These are phyloP conservation scores for Cyclotella cryptica DNA, from an alignment of 108 stramenopile species.

Conservation along the genomic window DNA sequence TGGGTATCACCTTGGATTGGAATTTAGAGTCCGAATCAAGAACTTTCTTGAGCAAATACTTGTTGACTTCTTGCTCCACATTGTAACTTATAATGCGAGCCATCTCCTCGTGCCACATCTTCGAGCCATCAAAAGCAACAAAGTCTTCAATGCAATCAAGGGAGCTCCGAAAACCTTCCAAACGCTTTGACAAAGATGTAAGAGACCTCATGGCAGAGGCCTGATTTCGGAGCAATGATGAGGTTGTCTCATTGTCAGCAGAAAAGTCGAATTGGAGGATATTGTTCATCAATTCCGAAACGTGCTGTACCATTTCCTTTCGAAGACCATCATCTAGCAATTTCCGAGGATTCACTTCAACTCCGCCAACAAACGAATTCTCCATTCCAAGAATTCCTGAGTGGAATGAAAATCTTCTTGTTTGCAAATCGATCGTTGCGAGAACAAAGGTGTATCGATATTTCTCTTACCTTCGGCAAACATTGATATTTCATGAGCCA, in stretches of 20 bases:
- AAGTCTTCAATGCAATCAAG: constrained; percentile 76
- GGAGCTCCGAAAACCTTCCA: constrained; percentile 54
- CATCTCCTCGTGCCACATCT: constrained; percentile 72
- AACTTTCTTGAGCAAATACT: constrained; percentile 64
- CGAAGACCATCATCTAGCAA: constrained; percentile 70
- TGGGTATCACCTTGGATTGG: constrained; percentile 58
- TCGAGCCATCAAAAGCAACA: constrained; percentile 58
- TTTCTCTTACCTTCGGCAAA: constrained; percentile 62
- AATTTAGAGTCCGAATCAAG: constrained; percentile 53
- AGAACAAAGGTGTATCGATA: neutral
- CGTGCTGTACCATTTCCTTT: constrained; percentile 60
- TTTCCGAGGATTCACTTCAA: constrained; percentile 65
- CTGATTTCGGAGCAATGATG: constrained; percentile 41
- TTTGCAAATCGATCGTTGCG: neutral
- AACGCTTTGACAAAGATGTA: constrained; percentile 27
- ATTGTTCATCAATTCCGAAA: constrained; percentile 55
- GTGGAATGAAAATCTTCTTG: neutral
- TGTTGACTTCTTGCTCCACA: constrained; percentile 67
- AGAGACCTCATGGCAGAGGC: constrained; percentile 43
- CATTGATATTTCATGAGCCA: constrained; percentile 66
- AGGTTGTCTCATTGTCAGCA: constrained; percentile 45
- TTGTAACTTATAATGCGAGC: constrained; percentile 60
- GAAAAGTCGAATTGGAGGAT: constrained; percentile 54
- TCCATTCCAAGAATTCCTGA: constrained; percentile 68
- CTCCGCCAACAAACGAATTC: constrained; percentile 64